phyloP scores from a whole-genome alignment of 148 eudicot genomes.

The Tetragonia tetragonoides region DNA sequence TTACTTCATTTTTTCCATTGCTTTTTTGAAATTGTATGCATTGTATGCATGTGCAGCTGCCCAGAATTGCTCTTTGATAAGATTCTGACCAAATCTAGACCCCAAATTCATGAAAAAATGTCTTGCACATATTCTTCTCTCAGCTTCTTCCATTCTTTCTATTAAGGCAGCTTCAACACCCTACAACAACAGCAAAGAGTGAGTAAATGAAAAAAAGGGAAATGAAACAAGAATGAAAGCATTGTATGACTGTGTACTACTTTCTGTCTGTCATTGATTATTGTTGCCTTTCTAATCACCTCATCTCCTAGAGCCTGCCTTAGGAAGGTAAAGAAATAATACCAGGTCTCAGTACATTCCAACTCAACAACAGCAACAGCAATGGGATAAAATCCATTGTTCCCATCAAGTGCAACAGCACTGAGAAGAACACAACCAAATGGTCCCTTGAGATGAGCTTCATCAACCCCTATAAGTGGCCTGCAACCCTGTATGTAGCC shows the following conservation, averaged over 20 bases:
- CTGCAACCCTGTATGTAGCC: neutral
- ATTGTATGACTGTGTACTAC: too few species aligned
- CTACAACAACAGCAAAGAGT: neutral
- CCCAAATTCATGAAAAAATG: neutral
- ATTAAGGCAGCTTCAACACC: neutral
- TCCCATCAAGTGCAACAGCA: neutral
- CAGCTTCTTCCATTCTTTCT: neutral
- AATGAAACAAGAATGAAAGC: too few species aligned
- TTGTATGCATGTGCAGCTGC: neutral
- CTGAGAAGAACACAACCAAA: neutral
- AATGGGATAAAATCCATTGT: neutral
- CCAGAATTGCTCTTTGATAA: neutral
- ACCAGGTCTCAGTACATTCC: neutral
- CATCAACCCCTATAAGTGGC: neutral
- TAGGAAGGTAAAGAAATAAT: neutral
- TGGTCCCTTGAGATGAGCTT: neutral
- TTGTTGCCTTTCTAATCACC: neutral
- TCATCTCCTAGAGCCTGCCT: neutral
- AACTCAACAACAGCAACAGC: neutral
- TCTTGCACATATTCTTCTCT: neutral
- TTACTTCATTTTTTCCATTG: neutral
- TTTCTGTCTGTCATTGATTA: neutral
- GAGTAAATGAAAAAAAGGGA: too few species aligned
- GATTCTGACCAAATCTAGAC: neutral
- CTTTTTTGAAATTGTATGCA: neutral